phyloP scores from a whole-genome alignment of 768 basidiomycete species.

The Rhizopogon sp. region DNA sequence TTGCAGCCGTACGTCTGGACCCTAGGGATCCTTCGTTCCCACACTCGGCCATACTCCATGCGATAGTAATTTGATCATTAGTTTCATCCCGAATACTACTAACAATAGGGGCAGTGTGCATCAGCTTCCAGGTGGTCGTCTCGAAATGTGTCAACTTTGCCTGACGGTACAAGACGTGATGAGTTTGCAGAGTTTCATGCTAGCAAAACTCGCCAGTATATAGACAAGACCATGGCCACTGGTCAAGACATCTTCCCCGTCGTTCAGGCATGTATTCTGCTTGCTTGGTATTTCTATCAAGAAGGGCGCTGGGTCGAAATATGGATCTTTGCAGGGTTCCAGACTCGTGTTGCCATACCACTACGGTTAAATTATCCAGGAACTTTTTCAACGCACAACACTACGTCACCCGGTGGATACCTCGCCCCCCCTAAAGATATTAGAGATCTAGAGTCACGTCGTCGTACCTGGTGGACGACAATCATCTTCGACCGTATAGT shows the following conservation, averaged over 20 bases:
- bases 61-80: slow-evolving; percentile 54
- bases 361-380: slow-evolving; percentile 83
- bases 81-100: slow-evolving; percentile 6
- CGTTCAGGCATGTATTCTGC: slow-evolving; percentile 80
- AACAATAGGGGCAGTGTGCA: slow-evolving; percentile 51
- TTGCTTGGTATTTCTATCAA: slow-evolving; percentile 90
- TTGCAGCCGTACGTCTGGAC: slow-evolving; percentile 73
- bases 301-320: slow-evolving; percentile 90
- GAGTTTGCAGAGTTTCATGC: slow-evolving; percentile 86
- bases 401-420: slow-evolving; percentile 71
- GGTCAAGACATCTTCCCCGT: slow-evolving; percentile 84
- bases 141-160: slow-evolving; percentile 56
- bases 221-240: slow-evolving; percentile 86
- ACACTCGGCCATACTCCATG: slow-evolving; percentile 85
- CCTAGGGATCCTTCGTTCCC: slow-evolving; percentile 83
- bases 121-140: slow-evolving; percentile 82
- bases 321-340: slow-evolving; percentile 86
- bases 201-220: slow-evolving; percentile 80
- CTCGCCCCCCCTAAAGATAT: slow-evolving; percentile 73
- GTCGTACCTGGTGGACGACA: slow-evolving; percentile 91
- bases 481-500: slow-evolving; percentile 82
- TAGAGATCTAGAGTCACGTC: slow-evolving; percentile 70
- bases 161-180: slow-evolving; percentile 76
- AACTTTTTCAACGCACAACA: slow-evolving; percentile 67
- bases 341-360: slow-evolving; percentile 77